Evolutionary conservation across 2,329 filamentous ascomycete species (phyloP).

Genomic region (Colletotrichum navitas): DNA sequence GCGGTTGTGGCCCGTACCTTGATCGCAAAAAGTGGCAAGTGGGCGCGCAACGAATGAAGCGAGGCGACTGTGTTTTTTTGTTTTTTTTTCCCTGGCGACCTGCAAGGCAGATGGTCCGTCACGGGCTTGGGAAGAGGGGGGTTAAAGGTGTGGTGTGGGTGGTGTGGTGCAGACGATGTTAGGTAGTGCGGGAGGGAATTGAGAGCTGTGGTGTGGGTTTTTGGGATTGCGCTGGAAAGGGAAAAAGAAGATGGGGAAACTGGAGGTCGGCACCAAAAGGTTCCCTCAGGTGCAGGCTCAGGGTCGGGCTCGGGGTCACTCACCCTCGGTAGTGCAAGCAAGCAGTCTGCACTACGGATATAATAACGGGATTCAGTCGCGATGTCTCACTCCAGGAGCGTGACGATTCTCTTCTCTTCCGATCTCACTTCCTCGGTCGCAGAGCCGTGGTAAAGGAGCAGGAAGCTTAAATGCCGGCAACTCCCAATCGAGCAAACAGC

Average conservation of each 20-base stretch:
- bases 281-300: constrained; percentile 10
- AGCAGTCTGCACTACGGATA: not conserved
- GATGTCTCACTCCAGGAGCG: constrained; percentile 4
- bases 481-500: constrained; percentile 29
- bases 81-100: constrained; percentile 14
- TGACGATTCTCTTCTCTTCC: constrained; percentile 14
- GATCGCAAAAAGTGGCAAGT: constrained; percentile 6
- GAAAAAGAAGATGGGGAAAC: constrained; percentile 41
- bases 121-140: constrained; percentile 24
- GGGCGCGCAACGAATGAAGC: constrained; percentile 29
- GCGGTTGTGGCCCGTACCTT: constrained; percentile 25
- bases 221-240: constrained; percentile 39
- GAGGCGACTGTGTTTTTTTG: constrained; percentile 23
- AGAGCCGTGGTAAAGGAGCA: constrained; percentile 22
- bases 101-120: constrained; percentile 33
- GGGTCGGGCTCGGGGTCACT: constrained; percentile 22
- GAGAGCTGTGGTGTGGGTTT: constrained; percentile 40
- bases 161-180: constrained; percentile 34
- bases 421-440: constrained; percentile 17
- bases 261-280: constrained; percentile 32
- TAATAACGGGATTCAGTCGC: constrained; percentile 1
- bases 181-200: constrained; percentile 36
- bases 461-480: constrained; percentile 37
- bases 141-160: constrained; percentile 14
- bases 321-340: constrained; percentile 27